Conservation (phyloP, 495 filamentous ascomycete genomes). For the Penicillium odoratum region DNA sequence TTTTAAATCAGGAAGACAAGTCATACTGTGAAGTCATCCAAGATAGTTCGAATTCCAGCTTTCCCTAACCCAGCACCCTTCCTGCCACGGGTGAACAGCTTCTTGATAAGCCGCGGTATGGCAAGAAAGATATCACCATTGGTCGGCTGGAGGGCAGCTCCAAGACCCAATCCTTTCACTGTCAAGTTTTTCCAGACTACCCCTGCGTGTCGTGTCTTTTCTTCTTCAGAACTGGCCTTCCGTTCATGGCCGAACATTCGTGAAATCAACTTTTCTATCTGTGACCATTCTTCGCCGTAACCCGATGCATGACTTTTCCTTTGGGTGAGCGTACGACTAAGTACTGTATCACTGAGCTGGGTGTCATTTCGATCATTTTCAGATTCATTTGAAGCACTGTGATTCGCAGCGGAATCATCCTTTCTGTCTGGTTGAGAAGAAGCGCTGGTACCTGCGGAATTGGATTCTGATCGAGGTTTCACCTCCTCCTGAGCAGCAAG, state of each 20-base stretch:
- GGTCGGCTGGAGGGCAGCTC: conserved; percentile 64
- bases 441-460: neutral
- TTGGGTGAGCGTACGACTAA: conserved; percentile 51
- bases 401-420: conserved; percentile 9
- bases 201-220: conserved; percentile 58
- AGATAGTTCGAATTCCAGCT: conserved; percentile 58
- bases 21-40: conserved; percentile 60
- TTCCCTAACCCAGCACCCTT: conserved; percentile 47
- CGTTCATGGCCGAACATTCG: conserved; percentile 64
- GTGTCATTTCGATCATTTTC: neutral
- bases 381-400: conserved; percentile 5
- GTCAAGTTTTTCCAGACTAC: conserved; percentile 62
- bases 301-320: conserved; percentile 44
- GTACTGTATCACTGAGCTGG: conserved; percentile 47
- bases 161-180: conserved; percentile 66
- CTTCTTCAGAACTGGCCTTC: conserved; percentile 63
- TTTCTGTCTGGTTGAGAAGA: conserved; percentile 5
- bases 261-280: conserved; percentile 60
- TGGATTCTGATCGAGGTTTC: neutral
- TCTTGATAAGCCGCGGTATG: conserved; percentile 52
- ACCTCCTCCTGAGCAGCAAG: neutral
- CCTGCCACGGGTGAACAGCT: conserved; percentile 42
- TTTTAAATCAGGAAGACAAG: neutral
- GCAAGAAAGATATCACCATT: conserved; percentile 64
- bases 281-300: conserved; percentile 53